Percentiles rank a stretch among this genome's conserved stretches.
phyloP scores from a whole-genome alignment of 2,329 filamentous ascomycete genomes.

The Massarina eburnea region DNA sequence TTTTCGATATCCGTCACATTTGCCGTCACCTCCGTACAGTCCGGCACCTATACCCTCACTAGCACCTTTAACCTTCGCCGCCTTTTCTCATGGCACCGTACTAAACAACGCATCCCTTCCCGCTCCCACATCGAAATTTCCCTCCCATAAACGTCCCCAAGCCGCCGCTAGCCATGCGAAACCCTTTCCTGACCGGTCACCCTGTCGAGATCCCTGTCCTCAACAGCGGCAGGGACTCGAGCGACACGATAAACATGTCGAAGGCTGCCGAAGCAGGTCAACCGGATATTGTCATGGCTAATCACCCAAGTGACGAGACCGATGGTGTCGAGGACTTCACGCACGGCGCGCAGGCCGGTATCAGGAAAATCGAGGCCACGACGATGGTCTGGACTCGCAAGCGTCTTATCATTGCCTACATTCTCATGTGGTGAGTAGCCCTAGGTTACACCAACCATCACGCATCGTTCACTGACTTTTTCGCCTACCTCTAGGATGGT shows the following conservation, averaged over 20 bases:
- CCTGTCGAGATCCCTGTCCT: constrained; percentile 1
- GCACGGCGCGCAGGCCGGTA: constrained; percentile 34
- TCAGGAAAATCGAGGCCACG: constrained; percentile 46
- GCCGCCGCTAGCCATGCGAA: background rate
- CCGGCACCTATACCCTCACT: no score
- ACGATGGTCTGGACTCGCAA: constrained; percentile 45
- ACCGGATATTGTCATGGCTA: constrained; percentile 2
- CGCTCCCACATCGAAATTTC: no score
- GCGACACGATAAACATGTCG: constrained; percentile 8
- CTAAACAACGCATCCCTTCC: no score
- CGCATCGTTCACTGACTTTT: background rate
- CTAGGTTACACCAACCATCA: background rate
- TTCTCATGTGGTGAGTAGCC: constrained; percentile 5
- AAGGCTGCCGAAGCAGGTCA: constrained; percentile 13
- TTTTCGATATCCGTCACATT: no score
- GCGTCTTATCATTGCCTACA: constrained; percentile 45
- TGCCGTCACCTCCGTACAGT: no score
- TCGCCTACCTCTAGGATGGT: constrained; percentile 44
- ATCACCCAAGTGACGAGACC: constrained; percentile 3
- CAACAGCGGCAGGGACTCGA: background rate
- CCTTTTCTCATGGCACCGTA: no score
- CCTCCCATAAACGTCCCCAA: no score
- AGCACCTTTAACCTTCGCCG: no score
- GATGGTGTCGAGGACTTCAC: constrained; percentile 5
- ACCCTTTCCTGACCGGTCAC: background rate